A percentile compares a stretch with the other conserved stretches of the same genome.
These are phyloP conservation scores for Rhizoclosmatium hyalinum DNA, from an alignment of 371 early-diverging fungal species.

Conservation along the genomic window DNA sequence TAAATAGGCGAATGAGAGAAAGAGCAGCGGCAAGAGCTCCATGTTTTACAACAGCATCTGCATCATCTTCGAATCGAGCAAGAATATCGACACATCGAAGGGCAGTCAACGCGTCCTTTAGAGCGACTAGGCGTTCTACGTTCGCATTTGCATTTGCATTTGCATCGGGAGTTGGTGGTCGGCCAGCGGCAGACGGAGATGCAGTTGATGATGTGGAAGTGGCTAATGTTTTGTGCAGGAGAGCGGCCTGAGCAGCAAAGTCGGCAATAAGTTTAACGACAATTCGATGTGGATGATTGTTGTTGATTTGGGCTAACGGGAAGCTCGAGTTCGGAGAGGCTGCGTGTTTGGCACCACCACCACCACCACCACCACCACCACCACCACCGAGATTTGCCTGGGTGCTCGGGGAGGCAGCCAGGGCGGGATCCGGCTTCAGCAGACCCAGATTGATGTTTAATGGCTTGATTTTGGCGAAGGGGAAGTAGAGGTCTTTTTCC, in stretches of 20 bases:
- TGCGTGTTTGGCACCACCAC: not conserved
- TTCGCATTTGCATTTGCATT: too few relatives aligned
- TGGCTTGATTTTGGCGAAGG: too few relatives aligned
- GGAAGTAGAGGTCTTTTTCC: not conserved
- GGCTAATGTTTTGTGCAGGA: too few relatives aligned
- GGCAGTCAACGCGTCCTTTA: not conserved
- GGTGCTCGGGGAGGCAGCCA: not conserved
- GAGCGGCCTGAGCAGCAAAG: too few relatives aligned
- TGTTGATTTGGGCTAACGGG: not conserved
- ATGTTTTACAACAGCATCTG: conserved; percentile 42
- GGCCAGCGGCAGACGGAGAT: not conserved
- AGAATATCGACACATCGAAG: conserved; percentile 40
- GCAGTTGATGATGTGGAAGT: too few relatives aligned
- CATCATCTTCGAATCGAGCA: conserved; percentile 40
- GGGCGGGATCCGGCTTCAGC: not conserved
- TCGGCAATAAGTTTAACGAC: conserved; percentile 14
- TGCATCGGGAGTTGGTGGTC: not conserved
- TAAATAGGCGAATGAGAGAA: conserved; percentile 9
- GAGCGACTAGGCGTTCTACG: not conserved
- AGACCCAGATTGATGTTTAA: too few relatives aligned
- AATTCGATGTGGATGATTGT: conserved; percentile 27
- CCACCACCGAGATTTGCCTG: not conserved
- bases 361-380: not conserved
- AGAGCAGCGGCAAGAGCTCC: conserved; percentile 28
- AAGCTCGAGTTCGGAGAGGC: not conserved